Conservation (phyloP, 352 stramenopile species). For the Phytophthora litchii region DNA sequence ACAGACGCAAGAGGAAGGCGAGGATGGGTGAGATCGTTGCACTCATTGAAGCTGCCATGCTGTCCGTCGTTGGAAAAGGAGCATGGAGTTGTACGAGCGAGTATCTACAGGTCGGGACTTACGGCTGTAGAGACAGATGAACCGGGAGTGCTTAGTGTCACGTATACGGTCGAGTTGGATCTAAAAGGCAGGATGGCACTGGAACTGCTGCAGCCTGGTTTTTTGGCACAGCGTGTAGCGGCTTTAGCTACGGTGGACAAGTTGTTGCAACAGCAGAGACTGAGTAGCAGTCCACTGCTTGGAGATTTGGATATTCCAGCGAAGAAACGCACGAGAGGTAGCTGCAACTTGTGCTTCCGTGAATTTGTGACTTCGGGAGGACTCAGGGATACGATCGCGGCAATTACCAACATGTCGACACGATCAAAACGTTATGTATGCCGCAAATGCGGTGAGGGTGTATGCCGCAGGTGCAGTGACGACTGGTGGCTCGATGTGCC, state of each 20-base stretch:
- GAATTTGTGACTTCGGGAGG: constrained; percentile 52
- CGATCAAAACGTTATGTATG: constrained; percentile 67
- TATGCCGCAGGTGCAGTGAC: constrained; percentile 81
- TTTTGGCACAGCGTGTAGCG: constrained; percentile 72
- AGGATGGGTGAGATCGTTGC: constrained; percentile 61
- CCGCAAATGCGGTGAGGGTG: constrained; percentile 77
- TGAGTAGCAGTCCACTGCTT: constrained; percentile 78
- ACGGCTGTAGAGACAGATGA: constrained; percentile 79
- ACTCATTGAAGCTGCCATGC: constrained; percentile 64
- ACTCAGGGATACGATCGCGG: constrained; percentile 30
- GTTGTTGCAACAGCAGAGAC: constrained; percentile 76
- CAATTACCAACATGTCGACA: constrained; percentile 37
- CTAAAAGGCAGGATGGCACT: constrained; percentile 82
- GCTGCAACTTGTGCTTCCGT: constrained; percentile 81
- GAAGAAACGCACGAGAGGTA: constrained; percentile 35
- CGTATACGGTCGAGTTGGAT: constrained; percentile 87
- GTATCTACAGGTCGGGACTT: constrained; percentile 81
- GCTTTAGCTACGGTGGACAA: constrained; percentile 75
- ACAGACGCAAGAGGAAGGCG: constrained; percentile 57
- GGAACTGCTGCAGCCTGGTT: constrained; percentile 63
- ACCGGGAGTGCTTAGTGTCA: constrained; percentile 75
- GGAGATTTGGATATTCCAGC: constrained; percentile 75
- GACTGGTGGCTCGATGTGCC: constrained; percentile 83
- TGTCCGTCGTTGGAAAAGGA: constrained; percentile 55
- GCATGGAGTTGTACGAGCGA: constrained; percentile 75